A percentile compares a stretch with the other conserved stretches of the same genome.
phyloP scores from a whole-genome alignment of 2,329 filamentous ascomycete species.

The Aspergillus cejpii region DNA sequence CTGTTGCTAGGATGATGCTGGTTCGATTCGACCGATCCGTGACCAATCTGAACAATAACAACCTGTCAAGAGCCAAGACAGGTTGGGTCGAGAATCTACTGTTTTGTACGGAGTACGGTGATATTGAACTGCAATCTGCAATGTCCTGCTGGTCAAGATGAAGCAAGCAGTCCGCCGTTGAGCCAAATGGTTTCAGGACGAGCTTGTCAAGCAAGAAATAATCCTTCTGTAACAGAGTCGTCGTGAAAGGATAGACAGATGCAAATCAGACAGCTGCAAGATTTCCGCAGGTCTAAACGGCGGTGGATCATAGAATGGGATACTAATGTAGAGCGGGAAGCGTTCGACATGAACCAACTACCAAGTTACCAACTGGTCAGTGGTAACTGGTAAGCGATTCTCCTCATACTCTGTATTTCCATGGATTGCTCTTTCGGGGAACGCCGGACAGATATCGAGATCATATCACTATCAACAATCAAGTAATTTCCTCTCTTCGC shows the following conservation, averaged over 20 bases:
- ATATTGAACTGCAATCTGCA: background rate
- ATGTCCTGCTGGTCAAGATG: background rate
- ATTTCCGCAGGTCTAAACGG: constrained; percentile 16
- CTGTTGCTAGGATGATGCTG: constrained; percentile 20
- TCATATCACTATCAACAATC: too few species aligned
- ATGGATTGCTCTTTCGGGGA: too few species aligned
- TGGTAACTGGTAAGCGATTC: too few species aligned
- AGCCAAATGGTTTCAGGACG: too few species aligned
- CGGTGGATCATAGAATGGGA: constrained; percentile 12
- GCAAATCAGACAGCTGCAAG: constrained; percentile 11
- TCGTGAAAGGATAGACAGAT: background rate
- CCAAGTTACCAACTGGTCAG: background rate
- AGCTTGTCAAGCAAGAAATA: too few species aligned
- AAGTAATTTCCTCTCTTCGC: too few species aligned
- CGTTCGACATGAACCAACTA: constrained; percentile 11
- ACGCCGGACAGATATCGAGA: too few species aligned
- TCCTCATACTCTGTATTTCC: background rate
- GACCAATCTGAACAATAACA: background rate
- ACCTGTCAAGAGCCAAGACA: background rate
- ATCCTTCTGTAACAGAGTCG: too few species aligned
- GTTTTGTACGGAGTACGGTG: background rate
- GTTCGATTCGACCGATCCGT: constrained; percentile 11
- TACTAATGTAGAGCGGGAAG: constrained; percentile 13
- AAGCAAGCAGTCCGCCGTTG: constrained; percentile 1
- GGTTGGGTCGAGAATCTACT: background rate